Evolutionary conservation across 805 yeast genomes (phyloP), one percentile per base, ranked within the genome.

Genomic region (Ogataea corticis): DNA sequence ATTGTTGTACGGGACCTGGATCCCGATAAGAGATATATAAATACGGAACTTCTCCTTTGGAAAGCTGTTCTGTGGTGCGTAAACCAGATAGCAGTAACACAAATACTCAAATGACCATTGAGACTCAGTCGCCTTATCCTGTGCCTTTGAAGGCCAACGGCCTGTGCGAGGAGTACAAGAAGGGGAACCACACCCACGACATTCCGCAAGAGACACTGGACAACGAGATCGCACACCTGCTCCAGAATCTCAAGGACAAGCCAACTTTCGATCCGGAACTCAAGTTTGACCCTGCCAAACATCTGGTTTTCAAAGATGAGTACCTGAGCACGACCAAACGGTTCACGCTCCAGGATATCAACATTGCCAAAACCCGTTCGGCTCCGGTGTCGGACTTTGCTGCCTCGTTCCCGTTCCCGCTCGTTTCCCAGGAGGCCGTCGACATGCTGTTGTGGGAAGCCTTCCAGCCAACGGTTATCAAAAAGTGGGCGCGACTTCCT

Each of bases 371-470:
- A 47, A 62, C 66, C 11, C 62, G 64, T 35, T 50, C 54, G 9
- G 46, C 53, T 13, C 62, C 68, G 11, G 52, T 67, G 18, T 55
- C 63, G 13, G 66, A 68, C 16, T 58, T 68, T 48, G 75, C 55
- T 6, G 83, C 79, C 16, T 67, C 76, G 37, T 80, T 72, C 46
- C 82, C 85, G 2, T 80, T 80, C 59, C 82, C 82, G 7, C 61
- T 80, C 32, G 75, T 80, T 59, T 75, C 83, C 1, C 75, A 75
- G 36, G 84, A 80, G 54, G 84, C 84, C 3, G 67, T 78, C 42
- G 71, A 71, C 33, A 73, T 80, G 54, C 71, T 80, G 76, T 70
- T 75, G 51, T 71, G 73, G 61, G 84, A 80, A 56, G 57, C 76
- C 16, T 65, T 79, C 52, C 57, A 61, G 36, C 73, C 74, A 48